Evolutionary conservation across 1,139 yeast species (phyloP), one percentile per base, ranked within the genome.

Genomic region (Suhomyces bokatorum): DNA sequence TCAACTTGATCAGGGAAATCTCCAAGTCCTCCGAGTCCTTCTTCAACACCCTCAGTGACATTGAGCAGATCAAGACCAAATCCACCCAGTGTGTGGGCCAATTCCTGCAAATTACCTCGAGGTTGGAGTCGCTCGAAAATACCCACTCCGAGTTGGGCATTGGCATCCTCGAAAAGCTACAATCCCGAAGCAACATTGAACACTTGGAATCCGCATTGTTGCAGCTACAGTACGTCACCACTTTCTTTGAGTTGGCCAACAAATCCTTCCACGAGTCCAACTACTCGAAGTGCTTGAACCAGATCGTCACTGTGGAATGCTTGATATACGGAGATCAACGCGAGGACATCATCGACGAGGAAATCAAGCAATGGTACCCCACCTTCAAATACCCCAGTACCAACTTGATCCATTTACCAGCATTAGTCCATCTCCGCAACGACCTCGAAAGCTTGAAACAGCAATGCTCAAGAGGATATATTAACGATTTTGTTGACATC

Each of bases 11-110:
- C 16, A 76, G 80, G 38, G 97, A 91, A 61, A 90, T 93, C 32
- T 85, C 96, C 10, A 81, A 80, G 53, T 85, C 96, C 0, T 87
- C 97, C 0, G 81, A 82, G 47, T 83, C 91, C 4, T 93, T 93
- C 60, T 90, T 91, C 64, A 80, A 81, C 42, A 91, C 97, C 0
- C 69, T 95, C 46, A 90, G 83, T 45, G 96, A 88, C 54, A 77
- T 95, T 47, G 77, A 80, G 52, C 73, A 71, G 9, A 83, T 93
- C 37, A 80, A 83, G 44, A 60, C 61, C 1, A 81, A 81, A 50
- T 81, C 95, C 0, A 65, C 73, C 7, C 61, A 63, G 8, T 78
- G 90, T 32, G 70, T 84, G 0, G 63, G 63, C 2, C 67, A 74
- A 38, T 73, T 87, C 41, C 66, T 74, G 28, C 59, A 58, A 2